These are phyloP conservation scores for Clathrospora elynae DNA, from an alignment of 2,329 filamentous ascomycete genomes.

Conservation along the genomic window DNA sequence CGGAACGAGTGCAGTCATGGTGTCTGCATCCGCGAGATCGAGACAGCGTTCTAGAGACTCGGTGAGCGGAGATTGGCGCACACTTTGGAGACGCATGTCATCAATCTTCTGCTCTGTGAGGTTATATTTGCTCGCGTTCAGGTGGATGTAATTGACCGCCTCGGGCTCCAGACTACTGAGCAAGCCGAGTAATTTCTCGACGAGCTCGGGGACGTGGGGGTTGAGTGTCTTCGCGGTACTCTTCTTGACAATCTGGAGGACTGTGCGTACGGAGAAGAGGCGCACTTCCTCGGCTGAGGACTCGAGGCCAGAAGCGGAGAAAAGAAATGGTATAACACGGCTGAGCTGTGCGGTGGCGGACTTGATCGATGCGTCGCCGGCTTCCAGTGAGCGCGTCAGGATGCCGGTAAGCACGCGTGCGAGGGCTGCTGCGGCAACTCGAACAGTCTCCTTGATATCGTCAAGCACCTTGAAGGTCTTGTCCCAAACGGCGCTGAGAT, in stretches of 20 bases:
- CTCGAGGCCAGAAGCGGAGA: slow-evolving; percentile 87
- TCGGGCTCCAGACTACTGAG: slow-evolving; percentile 89
- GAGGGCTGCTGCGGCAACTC: slow-evolving; percentile 77
- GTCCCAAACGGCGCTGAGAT: slow-evolving; percentile 83
- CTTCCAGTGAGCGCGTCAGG: slow-evolving; percentile 82
- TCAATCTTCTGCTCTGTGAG: slow-evolving; percentile 89
- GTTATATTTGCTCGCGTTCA: slow-evolving; percentile 82
- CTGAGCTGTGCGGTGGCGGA: slow-evolving; percentile 79
- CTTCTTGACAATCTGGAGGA: slow-evolving; percentile 89
- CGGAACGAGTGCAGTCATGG: slow-evolving; percentile 76
- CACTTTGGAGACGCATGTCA: slow-evolving; percentile 78
- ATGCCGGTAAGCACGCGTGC: slow-evolving; percentile 85
- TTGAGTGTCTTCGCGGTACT: slow-evolving; percentile 75
- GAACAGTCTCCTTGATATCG: slow-evolving; percentile 91
- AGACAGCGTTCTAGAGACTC: slow-evolving; percentile 90
- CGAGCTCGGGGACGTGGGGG: slow-evolving; percentile 79
- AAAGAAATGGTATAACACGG: slow-evolving; percentile 85
- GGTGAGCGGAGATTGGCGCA: slow-evolving; percentile 85
- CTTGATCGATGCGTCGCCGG: slow-evolving; percentile 68
- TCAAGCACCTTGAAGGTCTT: slow-evolving; percentile 89
- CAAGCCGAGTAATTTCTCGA: slow-evolving; percentile 79
- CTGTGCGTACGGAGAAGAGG: slow-evolving; percentile 75
- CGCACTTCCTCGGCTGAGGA: slow-evolving; percentile 88
- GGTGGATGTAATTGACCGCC: slow-evolving; percentile 87
- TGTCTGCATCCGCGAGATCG: slow-evolving; percentile 76